phyloP scores from a whole-genome alignment of 148 eudicot species.

The Amaranthus palmeri region DNA sequence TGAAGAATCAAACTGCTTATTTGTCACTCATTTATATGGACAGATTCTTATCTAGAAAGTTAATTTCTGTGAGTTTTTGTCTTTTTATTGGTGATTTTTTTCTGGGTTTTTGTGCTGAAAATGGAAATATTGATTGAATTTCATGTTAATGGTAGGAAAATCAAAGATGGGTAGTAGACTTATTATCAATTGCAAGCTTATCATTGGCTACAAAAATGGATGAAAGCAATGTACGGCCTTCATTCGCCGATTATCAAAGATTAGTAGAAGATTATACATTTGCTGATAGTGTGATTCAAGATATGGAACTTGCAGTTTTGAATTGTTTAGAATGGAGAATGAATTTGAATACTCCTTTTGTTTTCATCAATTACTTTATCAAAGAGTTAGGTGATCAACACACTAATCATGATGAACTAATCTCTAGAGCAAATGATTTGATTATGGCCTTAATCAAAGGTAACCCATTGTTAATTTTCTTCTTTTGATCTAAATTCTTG shows the following conservation, averaged over 20 bases:
- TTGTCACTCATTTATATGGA: constrained; percentile 25
- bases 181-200: too few relatives aligned
- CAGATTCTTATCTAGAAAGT: constrained; percentile 31
- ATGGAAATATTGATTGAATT: not conserved
- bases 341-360: constrained; percentile 44
- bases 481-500: too few relatives aligned
- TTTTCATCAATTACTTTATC: constrained; percentile 39
- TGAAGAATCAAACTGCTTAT: too few relatives aligned
- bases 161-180: constrained; percentile 33
- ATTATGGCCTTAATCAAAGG: constrained; percentile 39
- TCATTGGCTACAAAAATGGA: constrained; percentile 50
- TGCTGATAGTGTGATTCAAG: constrained; percentile 24
- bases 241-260: constrained; percentile 18
- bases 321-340: constrained; percentile 45
- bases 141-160: constrained; percentile 25
- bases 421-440: constrained; percentile 32
- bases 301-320: constrained; percentile 46
- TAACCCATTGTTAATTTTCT: constrained; percentile 1
- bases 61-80: constrained; percentile 37
- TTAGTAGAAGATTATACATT: constrained; percentile 18
- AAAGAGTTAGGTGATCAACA: constrained; percentile 31
- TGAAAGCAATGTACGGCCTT: constrained; percentile 26
- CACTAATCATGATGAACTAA: not conserved
- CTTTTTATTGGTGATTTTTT: not conserved
- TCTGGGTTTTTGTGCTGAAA: not conserved